phyloP scores from a whole-genome alignment of 352 stramenopile genomes.

The Phytophthora fragariae region DNA sequence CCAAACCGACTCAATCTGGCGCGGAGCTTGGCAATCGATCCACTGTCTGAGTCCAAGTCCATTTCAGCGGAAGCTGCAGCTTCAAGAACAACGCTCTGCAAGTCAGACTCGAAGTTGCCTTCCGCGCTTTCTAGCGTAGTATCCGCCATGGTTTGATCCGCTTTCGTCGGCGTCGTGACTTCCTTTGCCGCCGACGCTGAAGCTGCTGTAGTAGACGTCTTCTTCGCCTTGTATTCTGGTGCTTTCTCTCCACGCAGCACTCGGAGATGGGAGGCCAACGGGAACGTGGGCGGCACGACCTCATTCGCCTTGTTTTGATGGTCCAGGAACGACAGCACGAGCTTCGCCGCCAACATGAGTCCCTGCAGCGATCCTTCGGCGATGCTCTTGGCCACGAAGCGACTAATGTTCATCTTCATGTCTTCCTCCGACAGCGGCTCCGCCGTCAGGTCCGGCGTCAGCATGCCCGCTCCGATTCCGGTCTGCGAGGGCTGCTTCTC shows the following conservation, averaged over 20 bases:
- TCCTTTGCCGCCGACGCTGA: slow-evolving; percentile 35
- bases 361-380: slow-evolving; percentile 80
- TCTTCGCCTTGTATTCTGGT: slow-evolving; percentile 50
- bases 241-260: slow-evolving; percentile 77
- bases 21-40: slow-evolving; percentile 67
- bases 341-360: slow-evolving; percentile 75
- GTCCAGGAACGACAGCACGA: slow-evolving; percentile 65
- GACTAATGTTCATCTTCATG: slow-evolving; percentile 68
- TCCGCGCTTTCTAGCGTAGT: slow-evolving; percentile 31
- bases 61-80: slow-evolving; percentile 51
- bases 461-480: slow-evolving; percentile 56
- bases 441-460: slow-evolving; percentile 72
- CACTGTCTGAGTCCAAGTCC: slow-evolving; percentile 76
- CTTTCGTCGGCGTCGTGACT: slow-evolving; percentile 40
- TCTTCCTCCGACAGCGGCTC: slow-evolving; percentile 62
- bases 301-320: slow-evolving; percentile 28
- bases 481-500: slow-evolving; percentile 59
- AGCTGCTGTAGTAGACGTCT: neutral
- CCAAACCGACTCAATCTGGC: slow-evolving; percentile 75
- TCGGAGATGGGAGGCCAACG: slow-evolving; percentile 72
- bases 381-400: slow-evolving; percentile 81
- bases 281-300: slow-evolving; percentile 41
- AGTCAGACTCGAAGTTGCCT: slow-evolving; percentile 44
- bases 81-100: slow-evolving; percentile 37
- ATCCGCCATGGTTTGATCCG: slow-evolving; percentile 37